Evolutionary conservation across 306 rosid species (phyloP).

Genomic region (Sophora flavescens): DNA sequence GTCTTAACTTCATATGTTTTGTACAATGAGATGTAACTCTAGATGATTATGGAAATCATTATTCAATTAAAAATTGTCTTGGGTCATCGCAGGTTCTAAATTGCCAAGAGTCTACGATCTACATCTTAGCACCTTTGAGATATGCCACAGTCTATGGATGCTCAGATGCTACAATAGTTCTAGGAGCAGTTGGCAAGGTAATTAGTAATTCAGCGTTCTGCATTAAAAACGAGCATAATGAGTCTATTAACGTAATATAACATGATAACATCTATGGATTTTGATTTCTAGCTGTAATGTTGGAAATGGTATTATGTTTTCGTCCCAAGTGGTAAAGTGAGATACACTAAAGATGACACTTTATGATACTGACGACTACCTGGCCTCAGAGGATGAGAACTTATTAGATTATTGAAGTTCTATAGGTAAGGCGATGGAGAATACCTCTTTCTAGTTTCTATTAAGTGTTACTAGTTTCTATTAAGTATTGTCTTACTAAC

Average conservation of each 20-base stretch:
- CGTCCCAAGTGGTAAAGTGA: slow-evolving; percentile 32
- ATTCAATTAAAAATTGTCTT: slow-evolving; percentile 38
- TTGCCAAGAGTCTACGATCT: slow-evolving; percentile 85
- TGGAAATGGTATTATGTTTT: slow-evolving; percentile 9
- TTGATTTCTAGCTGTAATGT: slow-evolving; percentile 25
- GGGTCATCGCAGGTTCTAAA: slow-evolving; percentile 78
- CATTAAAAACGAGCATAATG: slow-evolving; percentile 27
- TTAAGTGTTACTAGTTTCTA: slow-evolving; percentile 8
- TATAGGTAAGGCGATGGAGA: neutral
- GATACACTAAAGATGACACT: slow-evolving; percentile 15
- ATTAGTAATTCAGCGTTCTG: slow-evolving; percentile 26
- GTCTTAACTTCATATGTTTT: slow-evolving; percentile 7
- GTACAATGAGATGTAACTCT: slow-evolving; percentile 21
- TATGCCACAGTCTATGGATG: slow-evolving; percentile 95
- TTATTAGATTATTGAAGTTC: slow-evolving; percentile 8
- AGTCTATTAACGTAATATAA: slow-evolving; percentile 11
- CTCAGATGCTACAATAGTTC: slow-evolving; percentile 92
- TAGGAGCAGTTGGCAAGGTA: slow-evolving; percentile 99
- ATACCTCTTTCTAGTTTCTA: neutral
- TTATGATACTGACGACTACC: slow-evolving; percentile 12
- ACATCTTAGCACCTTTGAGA: slow-evolving; percentile 87
- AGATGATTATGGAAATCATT: slow-evolving; percentile 17
- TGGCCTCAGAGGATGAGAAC: slow-evolving; percentile 23
- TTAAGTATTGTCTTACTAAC: slow-evolving; percentile 7
- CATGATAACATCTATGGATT: slow-evolving; percentile 25